Conservation (phyloP, 768 basidiomycete genomes). For the Coprinopsis sp. region DNA sequence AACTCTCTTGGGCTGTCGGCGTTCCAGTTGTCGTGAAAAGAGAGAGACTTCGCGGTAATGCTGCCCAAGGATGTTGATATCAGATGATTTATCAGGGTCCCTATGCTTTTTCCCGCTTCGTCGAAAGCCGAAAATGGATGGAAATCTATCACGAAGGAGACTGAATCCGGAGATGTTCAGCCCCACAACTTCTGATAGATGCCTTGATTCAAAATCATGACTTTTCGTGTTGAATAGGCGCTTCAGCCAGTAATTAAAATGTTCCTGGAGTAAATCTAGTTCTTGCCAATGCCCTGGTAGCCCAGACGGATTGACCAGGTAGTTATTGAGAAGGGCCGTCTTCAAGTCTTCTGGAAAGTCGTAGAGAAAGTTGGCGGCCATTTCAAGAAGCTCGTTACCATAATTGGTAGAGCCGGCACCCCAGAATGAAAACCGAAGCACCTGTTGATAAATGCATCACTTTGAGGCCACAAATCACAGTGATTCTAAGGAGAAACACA, state of each 20-base stretch:
- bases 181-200: not conserved
- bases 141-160: not conserved
- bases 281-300: slow-evolving; percentile 9
- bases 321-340: slow-evolving; percentile 12
- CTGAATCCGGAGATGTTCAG: not conserved
- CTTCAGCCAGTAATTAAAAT: slow-evolving; percentile 16
- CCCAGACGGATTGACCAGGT: slow-evolving; percentile 15
- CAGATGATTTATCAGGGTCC: not conserved
- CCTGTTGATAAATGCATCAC: too few species aligned
- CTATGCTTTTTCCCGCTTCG: not conserved
- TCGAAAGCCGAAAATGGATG: not conserved
- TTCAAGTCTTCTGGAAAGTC: slow-evolving; percentile 10
- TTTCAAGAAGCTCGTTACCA: slow-evolving; percentile 17
- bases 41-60: not conserved
- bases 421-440: slow-evolving; percentile 14
- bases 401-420: slow-evolving; percentile 16
- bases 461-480: too few species aligned
- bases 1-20: slow-evolving; percentile 6
- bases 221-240: slow-evolving; percentile 4
- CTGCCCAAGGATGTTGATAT: not conserved
- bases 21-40: slow-evolving; percentile 3
- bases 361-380: slow-evolving; percentile 15
- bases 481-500: too few species aligned
- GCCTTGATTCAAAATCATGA: not conserved
- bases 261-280: slow-evolving; percentile 17